Conservation (phyloP, 768 basidiomycete species). For the Pleurotus djamor region DNA sequence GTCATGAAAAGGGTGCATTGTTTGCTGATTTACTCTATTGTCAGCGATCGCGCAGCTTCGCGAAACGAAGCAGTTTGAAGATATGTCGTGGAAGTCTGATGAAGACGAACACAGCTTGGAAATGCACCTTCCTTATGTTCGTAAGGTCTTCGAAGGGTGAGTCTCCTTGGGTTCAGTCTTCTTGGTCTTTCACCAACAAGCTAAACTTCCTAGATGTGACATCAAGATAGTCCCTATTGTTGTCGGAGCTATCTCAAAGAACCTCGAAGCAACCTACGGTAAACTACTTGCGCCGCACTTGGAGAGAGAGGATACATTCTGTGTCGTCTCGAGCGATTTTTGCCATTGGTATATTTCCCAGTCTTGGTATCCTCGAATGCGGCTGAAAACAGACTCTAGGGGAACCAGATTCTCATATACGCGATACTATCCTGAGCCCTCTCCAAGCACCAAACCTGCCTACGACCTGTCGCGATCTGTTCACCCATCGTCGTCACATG, state of each 20-base stretch:
- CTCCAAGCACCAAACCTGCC: slow-evolving; percentile 42
- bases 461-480: slow-evolving; percentile 47
- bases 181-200: neutral
- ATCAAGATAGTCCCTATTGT: slow-evolving; percentile 88
- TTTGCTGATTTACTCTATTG: too few relatives aligned
- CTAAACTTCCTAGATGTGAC: slow-evolving; percentile 46
- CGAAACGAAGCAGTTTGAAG: slow-evolving; percentile 64
- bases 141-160: slow-evolving; percentile 82
- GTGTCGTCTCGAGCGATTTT: slow-evolving; percentile 93
- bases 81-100: slow-evolving; percentile 67
- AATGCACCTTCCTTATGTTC: slow-evolving; percentile 94
- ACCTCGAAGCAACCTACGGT: slow-evolving; percentile 64
- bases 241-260: slow-evolving; percentile 72
- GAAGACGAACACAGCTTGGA: slow-evolving; percentile 97
- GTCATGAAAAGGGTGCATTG: too few relatives aligned
- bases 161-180: slow-evolving; percentile 9
- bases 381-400: slow-evolving; percentile 38
- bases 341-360: slow-evolving; percentile 81
- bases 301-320: slow-evolving; percentile 74
- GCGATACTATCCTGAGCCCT: slow-evolving; percentile 73
- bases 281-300: slow-evolving; percentile 79
- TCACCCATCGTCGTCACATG: slow-evolving; percentile 42
- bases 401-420: slow-evolving; percentile 87
- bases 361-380: neutral
- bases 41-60: slow-evolving; percentile 68